phyloP scores from a whole-genome alignment of 2,329 filamentous ascomycete genomes.

The Thermothelomyces thermophilus region DNA sequence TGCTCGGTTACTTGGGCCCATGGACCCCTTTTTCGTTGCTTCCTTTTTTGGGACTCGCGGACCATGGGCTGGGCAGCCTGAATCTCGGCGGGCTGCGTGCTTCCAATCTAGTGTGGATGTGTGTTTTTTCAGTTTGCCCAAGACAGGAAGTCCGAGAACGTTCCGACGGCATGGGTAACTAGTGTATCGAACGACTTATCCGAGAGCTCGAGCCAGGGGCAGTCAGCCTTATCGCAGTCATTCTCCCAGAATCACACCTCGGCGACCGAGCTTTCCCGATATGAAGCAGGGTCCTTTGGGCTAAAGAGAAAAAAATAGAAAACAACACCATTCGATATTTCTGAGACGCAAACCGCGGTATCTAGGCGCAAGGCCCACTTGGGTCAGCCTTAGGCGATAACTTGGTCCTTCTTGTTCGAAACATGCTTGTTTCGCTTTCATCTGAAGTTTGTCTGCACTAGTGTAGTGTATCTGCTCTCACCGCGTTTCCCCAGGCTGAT shows the following conservation, averaged over 20 bases:
- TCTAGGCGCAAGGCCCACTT: too few relatives aligned
- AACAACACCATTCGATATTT: background rate
- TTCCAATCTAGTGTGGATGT: background rate
- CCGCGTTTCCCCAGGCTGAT: too few relatives aligned
- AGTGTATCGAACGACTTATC: background rate
- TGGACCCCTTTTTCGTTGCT: conserved; percentile 5
- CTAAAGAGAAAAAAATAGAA: background rate
- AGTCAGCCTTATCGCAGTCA: conserved; percentile 2
- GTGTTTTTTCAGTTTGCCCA: background rate
- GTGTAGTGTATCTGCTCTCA: too few relatives aligned
- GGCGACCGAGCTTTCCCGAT: background rate
- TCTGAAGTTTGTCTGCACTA: too few relatives aligned
- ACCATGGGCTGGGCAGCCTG: conserved; percentile 2
- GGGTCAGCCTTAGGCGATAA: too few relatives aligned
- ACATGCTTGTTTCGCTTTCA: too few relatives aligned
- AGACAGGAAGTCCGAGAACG: conserved; percentile 4
- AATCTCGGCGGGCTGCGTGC: conserved; percentile 1
- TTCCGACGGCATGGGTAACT: conserved; percentile 7
- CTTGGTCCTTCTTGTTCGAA: too few relatives aligned
- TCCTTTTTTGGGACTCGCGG: conserved; percentile 4
- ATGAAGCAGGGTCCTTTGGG: too few relatives aligned
- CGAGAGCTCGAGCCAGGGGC: background rate
- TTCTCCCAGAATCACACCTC: background rate
- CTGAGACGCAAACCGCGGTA: background rate
- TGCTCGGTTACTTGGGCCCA: conserved; percentile 1